These are phyloP conservation scores for Saccharomyces pastorianus DNA, from an alignment of 1,139 yeast genomes.

Conservation along the genomic window DNA sequence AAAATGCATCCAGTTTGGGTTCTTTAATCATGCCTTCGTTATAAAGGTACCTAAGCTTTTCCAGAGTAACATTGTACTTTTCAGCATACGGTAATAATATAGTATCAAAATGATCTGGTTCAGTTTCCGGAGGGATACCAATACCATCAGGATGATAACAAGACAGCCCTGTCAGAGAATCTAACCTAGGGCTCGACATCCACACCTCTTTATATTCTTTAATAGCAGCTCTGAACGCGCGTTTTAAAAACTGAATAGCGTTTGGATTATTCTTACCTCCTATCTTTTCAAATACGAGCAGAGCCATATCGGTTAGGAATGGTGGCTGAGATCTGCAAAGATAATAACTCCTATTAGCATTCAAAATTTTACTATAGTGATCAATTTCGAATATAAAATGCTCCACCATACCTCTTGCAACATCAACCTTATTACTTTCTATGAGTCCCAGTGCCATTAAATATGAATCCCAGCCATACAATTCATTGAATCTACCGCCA, in stretches of 20 bases:
- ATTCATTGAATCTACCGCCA: slow-evolving; percentile 93
- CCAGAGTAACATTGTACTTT: slow-evolving; percentile 52
- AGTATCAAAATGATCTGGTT: slow-evolving; percentile 75
- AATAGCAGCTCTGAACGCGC: slow-evolving; percentile 71
- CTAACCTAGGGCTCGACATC: slow-evolving; percentile 68
- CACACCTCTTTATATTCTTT: slow-evolving; percentile 80
- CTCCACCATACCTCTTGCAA: slow-evolving; percentile 88
- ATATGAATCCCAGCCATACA: slow-evolving; percentile 97
- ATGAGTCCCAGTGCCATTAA: slow-evolving; percentile 83
- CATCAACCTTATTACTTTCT: slow-evolving; percentile 48
- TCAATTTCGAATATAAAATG: slow-evolving; percentile 85
- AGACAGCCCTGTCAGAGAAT: slow-evolving; percentile 70
- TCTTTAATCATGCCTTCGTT: slow-evolving; percentile 60
- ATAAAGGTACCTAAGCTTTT: slow-evolving; percentile 66
- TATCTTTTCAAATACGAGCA: slow-evolving; percentile 58
- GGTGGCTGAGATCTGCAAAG: slow-evolving; percentile 95
- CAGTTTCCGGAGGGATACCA: slow-evolving; percentile 96
- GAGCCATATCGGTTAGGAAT: slow-evolving; percentile 89
- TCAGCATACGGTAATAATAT: slow-evolving; percentile 61
- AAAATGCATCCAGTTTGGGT: slow-evolving; percentile 78
- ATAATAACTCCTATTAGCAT: slow-evolving; percentile 90
- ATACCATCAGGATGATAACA: slow-evolving; percentile 85
- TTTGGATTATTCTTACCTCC: slow-evolving; percentile 37
- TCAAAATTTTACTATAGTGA: slow-evolving; percentile 85
- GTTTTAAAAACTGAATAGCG: slow-evolving; percentile 51